These are phyloP conservation scores for Claviceps digitariae DNA, from an alignment of 2,329 filamentous ascomycete species.

Conservation along the genomic window DNA sequence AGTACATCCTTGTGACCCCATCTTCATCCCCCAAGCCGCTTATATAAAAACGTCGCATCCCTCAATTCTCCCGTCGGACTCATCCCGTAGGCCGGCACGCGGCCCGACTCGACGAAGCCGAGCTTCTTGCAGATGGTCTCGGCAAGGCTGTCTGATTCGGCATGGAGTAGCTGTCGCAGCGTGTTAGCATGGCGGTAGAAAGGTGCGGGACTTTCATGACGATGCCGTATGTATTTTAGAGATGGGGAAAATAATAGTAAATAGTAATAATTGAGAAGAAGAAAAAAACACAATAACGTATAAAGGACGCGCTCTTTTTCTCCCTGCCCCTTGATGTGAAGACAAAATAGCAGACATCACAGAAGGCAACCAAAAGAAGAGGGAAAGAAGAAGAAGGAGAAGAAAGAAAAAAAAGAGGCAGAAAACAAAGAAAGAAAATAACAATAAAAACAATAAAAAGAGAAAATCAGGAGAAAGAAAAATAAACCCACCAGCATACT, in stretches of 20 bases:
- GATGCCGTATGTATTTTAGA: too few relatives aligned
- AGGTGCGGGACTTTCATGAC: too few relatives aligned
- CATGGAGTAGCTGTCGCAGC: conserved; percentile 32
- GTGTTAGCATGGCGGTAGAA: background rate
- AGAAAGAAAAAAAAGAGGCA: background rate
- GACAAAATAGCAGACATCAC: too few relatives aligned
- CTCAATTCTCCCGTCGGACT: conserved; percentile 34
- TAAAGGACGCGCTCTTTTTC: too few relatives aligned
- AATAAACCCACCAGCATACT: conserved; percentile 36
- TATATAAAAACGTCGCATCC: conserved; percentile 45
- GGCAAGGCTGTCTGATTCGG: conserved; percentile 36
- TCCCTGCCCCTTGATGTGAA: too few relatives aligned
- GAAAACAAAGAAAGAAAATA: background rate
- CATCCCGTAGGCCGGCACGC: conserved; percentile 39
- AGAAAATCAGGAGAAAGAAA: background rate
- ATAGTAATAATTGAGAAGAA: background rate
- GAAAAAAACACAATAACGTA: too few relatives aligned
- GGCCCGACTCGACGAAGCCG: conserved; percentile 42
- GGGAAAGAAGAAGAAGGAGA: background rate
- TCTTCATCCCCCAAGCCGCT: conserved; percentile 27
- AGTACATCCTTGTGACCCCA: background rate
- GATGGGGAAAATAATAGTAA: too few relatives aligned
- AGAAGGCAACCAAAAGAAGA: too few relatives aligned
- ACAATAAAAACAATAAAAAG: background rate
- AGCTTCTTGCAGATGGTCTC: conserved; percentile 40